Percentiles rank a stretch among this genome's conserved stretches.
phyloP scores from a whole-genome alignment of 306 rosid species.

The Malus fusca region DNA sequence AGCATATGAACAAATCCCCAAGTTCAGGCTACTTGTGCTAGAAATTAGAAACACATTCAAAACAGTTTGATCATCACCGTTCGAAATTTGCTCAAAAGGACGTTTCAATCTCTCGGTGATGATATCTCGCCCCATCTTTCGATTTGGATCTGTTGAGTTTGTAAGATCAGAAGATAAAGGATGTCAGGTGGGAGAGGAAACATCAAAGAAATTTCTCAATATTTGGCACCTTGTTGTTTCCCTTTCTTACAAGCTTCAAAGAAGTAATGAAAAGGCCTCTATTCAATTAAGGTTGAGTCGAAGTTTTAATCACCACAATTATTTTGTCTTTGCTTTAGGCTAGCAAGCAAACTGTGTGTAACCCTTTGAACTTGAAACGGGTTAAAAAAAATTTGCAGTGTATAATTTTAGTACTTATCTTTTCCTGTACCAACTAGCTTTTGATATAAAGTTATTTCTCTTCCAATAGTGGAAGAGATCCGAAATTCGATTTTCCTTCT shows the following conservation, averaged over 20 bases:
- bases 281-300: background rate
- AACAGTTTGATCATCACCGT: background rate
- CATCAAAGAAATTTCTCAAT: slow-evolving; percentile 50
- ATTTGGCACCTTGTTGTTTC: slow-evolving; percentile 17
- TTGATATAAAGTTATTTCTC: background rate
- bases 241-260: slow-evolving; percentile 8
- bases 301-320: background rate
- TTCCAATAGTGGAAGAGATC: background rate
- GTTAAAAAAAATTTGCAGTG: background rate
- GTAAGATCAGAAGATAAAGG: background rate
- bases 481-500: background rate
- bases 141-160: background rate
- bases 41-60: background rate
- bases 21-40: background rate
- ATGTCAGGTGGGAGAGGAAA: slow-evolving; percentile 27
- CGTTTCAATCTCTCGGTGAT: background rate
- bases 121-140: background rate
- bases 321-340: background rate
- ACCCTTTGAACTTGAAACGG: background rate
- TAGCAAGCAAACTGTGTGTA: background rate
- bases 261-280: background rate
- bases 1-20: background rate
- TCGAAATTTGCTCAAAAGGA: background rate
- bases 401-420: background rate
- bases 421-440: background rate